Evolutionary conservation across 192 early-diverging fungal genomes (phyloP).

Genomic region (Rhizophagus prolifer): DNA sequence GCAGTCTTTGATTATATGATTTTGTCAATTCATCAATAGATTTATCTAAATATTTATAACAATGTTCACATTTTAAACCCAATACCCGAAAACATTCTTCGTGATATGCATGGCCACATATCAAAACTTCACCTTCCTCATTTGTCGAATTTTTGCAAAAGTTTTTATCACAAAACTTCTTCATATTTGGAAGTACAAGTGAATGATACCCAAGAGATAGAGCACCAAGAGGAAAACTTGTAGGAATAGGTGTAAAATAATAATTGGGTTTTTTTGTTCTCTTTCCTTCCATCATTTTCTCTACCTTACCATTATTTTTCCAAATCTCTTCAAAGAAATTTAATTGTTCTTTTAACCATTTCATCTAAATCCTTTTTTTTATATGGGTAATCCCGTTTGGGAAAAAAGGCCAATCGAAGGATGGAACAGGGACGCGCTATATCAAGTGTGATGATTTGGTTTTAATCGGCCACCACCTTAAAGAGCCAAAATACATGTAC

Average conservation of each 20-base stretch:
- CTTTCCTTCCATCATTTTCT: neutral
- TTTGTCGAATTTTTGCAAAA: neutral
- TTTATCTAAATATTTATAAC: neutral
- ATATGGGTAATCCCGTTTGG: neutral
- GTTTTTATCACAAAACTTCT: neutral
- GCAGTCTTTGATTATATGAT: neutral
- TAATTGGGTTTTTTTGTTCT: neutral
- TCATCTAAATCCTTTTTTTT: conserved; percentile 7
- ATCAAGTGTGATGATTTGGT: too few relatives aligned
- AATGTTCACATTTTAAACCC: neutral
- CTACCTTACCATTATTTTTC: neutral
- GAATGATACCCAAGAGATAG: neutral
- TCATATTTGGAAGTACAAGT: neutral
- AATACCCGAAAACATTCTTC: neutral
- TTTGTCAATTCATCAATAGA: conserved; percentile 2
- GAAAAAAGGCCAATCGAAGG: too few relatives aligned
- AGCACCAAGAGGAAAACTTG: neutral
- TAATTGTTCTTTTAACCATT: neutral
- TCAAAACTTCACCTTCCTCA: neutral
- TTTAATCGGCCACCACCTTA: too few relatives aligned
- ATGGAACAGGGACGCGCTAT: too few relatives aligned
- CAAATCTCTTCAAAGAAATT: neutral
- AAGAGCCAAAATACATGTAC: too few relatives aligned
- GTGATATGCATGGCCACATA: conserved; percentile 4
- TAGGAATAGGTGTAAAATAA: neutral